Percentiles rank a stretch among this genome's conserved stretches.
phyloP scores from a whole-genome alignment of 306 rosid genomes.

The Lotus japonicus region DNA sequence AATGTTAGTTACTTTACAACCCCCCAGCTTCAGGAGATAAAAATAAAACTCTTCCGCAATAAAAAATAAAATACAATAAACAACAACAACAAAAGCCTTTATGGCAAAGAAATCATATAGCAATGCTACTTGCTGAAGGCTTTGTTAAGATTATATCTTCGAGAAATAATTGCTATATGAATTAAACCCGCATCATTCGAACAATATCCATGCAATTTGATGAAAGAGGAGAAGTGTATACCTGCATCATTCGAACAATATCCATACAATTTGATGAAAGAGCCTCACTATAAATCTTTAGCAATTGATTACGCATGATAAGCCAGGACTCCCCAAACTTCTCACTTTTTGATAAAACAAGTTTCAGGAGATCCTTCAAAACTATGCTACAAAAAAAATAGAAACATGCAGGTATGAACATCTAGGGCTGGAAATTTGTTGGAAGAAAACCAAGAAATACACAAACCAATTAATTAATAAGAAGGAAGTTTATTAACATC shows the following conservation, averaged over 20 bases:
- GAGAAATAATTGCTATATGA: constrained; percentile 1
- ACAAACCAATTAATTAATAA: not conserved
- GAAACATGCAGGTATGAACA: constrained; percentile 24
- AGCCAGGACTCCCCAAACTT: constrained; percentile 60
- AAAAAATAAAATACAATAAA: not conserved
- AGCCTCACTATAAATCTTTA: constrained; percentile 59
- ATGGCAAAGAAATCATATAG: not conserved
- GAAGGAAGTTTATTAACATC: constrained; percentile 1
- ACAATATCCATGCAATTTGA: constrained; percentile 64
- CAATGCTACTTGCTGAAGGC: not conserved
- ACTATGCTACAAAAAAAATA: constrained; percentile 58
- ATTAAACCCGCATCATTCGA: constrained; percentile 70
- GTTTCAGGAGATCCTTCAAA: constrained; percentile 81
- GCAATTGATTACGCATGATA: constrained; percentile 53
- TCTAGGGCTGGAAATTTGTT: constrained; percentile 17
- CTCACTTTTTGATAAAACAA: constrained; percentile 44
- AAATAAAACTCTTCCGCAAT: constrained; percentile 4
- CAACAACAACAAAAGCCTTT: not conserved
- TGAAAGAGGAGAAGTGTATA: constrained; percentile 34
- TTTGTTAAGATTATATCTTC: constrained; percentile 12
- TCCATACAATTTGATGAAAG: constrained; percentile 70
- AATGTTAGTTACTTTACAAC: not conserved
- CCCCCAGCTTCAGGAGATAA: not conserved
- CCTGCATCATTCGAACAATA: constrained; percentile 74
- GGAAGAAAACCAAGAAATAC: not conserved